phyloP scores from a whole-genome alignment of 1,284 basidiomycete species.

The Pholiota adiposa region DNA sequence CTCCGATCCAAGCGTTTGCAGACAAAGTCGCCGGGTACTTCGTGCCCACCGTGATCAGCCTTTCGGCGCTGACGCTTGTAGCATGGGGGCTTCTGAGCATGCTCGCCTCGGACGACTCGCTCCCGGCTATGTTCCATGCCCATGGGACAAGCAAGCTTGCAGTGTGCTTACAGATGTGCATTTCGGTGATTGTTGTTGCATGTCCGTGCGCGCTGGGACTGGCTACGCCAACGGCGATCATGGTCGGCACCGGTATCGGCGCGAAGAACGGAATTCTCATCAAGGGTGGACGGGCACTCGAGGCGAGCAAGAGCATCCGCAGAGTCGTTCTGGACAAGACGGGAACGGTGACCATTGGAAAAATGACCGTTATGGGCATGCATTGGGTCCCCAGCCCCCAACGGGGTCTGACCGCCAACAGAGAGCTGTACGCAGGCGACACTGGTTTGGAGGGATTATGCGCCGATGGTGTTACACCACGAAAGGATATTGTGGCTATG shows the following conservation, averaged over 20 bases:
- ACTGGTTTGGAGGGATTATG: constrained; percentile 53
- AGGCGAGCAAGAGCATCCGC: constrained; percentile 85
- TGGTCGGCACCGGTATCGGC: constrained; percentile 99
- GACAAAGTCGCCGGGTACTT: constrained; percentile 96
- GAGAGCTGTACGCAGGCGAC: constrained; percentile 47
- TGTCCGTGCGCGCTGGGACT: constrained; percentile 98
- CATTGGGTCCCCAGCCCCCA: constrained; percentile 69
- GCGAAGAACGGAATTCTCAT: constrained; percentile 98
- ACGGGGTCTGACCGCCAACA: constrained; percentile 28
- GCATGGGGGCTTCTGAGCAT: constrained; percentile 84
- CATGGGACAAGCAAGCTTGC: constrained; percentile 88
- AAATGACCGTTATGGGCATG: constrained; percentile 66
- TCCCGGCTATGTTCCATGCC: constrained; percentile 85
- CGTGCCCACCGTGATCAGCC: constrained; percentile 89
- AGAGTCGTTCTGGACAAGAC: constrained; percentile 96
- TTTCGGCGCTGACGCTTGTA: constrained; percentile 84
- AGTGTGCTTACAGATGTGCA: constrained; percentile 96
- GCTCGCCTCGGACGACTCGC: constrained; percentile 56
- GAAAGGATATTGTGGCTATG: constrained; percentile 77
- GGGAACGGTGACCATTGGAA: constrained; percentile 92
- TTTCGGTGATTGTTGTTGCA: constrained; percentile 97
- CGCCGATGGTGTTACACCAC: constrained; percentile 62
- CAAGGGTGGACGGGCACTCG: constrained; percentile 94
- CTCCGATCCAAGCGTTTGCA: constrained; percentile 97
- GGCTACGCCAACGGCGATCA: constrained; percentile 97